Base-by-base conservation (phyloP, 2,329 filamentous ascomycete species). In the Pyrenochaeta sp. region DNA sequence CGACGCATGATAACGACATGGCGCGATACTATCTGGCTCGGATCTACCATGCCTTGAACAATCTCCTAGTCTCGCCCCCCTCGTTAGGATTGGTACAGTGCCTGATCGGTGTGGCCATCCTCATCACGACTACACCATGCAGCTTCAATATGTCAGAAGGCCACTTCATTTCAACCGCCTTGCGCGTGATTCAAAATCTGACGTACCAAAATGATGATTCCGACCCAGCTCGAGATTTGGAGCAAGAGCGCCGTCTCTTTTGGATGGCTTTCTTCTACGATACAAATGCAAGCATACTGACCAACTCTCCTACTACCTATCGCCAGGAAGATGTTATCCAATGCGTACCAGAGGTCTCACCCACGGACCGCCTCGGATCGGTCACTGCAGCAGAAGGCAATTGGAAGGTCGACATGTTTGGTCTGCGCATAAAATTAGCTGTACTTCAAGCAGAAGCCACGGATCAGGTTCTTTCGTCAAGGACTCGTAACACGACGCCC, bases 211-310 rank as follows among this genome's bases (percentile, higher is more conserved):
- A 69, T 6, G 61, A 57, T 15, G 43, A 45, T 32, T 27, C 36
- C 8, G 9, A 40, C n/a, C 36, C 25, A 42, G 19, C 50, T 1
- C 49, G 46, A n/a, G 62, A 71, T 10, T 43, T 61, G 5, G 61
- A 68, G 49, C 65, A 72, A 27, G 52, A 70, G 42, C 54, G 61
- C 6, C 61, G 69, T 4, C 61, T 68, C 4, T 71, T 71, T 50
- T 71, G 71, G 66, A 58, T 72, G 15, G 65, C 62, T 9, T 72
- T 70, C 54, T 55, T 66, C 36, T 50, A 58, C 5, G 65, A 67
- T 34, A 67, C 66, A 1, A 65, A 56, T 3, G 50, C 61, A 19
- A 62, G 52, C 22, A 64, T 72, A 3, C 19, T 67, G 5, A 59
- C 57, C 19, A 70, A 66, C 28, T 50, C 58, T 9, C 64, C 63